Base-by-base conservation (phyloP, 805 yeast species). In the Metschnikowia noctiluminum region DNA sequence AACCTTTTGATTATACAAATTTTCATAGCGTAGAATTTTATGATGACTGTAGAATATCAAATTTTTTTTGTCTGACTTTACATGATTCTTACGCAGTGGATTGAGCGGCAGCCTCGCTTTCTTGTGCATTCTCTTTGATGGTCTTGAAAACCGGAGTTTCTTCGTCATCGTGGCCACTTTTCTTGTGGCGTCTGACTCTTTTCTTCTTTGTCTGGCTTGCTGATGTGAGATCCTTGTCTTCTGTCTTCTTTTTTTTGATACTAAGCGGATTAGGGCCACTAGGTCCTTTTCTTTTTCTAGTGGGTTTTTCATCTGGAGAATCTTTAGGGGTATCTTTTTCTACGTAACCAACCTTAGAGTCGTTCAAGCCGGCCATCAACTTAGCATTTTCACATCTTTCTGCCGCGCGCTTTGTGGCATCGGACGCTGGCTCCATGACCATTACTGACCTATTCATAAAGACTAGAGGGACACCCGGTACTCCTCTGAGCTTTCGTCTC, bases 401-500 rank as follows among this genome's bases (percentile, higher is more conserved):
- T 1, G 74, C 63, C 30, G 55, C 66, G 32, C 57, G 59, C 13
- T 62, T 56, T 38, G 92, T 85, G 7, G 88, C 87, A 35, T 77
- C 78, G 45, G 96, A 87, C 56, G 90, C 70, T 7, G 97, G 97
- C 67, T 94, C 99, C 94, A 94, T 82, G 28, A 94, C 84, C 92
- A 94, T 88, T 14, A 94, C 99, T 1, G 96, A 82, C 52, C 97
- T 77, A 61, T 87, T 84, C 81, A 94, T 82, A 64, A 87, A 91
- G 9, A 92, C 72, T 55, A 94, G 66, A 1, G 99, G 99, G 1
- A 89, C 86, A 11, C 97, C 99, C 0, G 99, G 96, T 10, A 90
- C 74, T 30, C 73, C 73, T 56, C 98, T 77, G 52, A 94, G 72
- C 42, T 73, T 71, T 48, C 80, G 78, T 57, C 99, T 78, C 45